Conservation (phyloP, 2,329 filamentous ascomycete genomes). For the Pseudocercospora ulei region DNA sequence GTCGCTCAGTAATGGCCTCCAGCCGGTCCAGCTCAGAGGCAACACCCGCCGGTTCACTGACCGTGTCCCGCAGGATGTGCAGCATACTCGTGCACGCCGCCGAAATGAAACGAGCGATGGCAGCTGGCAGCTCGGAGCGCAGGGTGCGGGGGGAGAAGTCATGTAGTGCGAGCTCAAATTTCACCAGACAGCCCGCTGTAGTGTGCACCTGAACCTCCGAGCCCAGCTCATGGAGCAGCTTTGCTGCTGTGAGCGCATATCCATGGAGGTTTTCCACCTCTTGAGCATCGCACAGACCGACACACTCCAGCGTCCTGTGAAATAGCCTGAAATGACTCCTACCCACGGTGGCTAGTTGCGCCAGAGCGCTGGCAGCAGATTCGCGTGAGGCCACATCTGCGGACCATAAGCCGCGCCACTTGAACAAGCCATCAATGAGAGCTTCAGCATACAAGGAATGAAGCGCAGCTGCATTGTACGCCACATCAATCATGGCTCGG, state of each 20-base stretch:
- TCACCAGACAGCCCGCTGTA: not conserved
- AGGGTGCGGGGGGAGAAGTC: slow-evolving; percentile 26
- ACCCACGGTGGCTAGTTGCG: slow-evolving; percentile 44
- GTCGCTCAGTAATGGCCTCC: slow-evolving; percentile 22
- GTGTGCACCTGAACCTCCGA: not conserved
- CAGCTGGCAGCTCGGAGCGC: slow-evolving; percentile 28
- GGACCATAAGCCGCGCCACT: slow-evolving; percentile 83
- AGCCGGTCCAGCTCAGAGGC: slow-evolving; percentile 16
- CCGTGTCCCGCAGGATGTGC: not conserved
- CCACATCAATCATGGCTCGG: slow-evolving; percentile 69
- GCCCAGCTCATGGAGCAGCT: slow-evolving; percentile 4
- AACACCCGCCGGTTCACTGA: not conserved
- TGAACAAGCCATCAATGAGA: slow-evolving; percentile 59
- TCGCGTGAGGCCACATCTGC: slow-evolving; percentile 64
- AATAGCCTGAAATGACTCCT: slow-evolving; percentile 36
- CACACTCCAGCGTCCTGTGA: slow-evolving; percentile 38
- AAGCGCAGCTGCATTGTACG: slow-evolving; percentile 57
- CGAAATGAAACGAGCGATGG: slow-evolving; percentile 21
- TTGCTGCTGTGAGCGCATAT: slow-evolving; percentile 15
- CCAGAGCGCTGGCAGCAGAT: slow-evolving; percentile 60
- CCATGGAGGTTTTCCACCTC: slow-evolving; percentile 24
- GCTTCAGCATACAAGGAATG: slow-evolving; percentile 55
- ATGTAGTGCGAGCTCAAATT: no score
- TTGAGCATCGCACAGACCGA: slow-evolving; percentile 38
- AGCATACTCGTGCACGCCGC: slow-evolving; percentile 20